Percentiles rank a stretch among this genome's conserved stretches.
phyloP scores from a whole-genome alignment of 768 basidiomycete genomes.

The Boletellus ananiceps region DNA sequence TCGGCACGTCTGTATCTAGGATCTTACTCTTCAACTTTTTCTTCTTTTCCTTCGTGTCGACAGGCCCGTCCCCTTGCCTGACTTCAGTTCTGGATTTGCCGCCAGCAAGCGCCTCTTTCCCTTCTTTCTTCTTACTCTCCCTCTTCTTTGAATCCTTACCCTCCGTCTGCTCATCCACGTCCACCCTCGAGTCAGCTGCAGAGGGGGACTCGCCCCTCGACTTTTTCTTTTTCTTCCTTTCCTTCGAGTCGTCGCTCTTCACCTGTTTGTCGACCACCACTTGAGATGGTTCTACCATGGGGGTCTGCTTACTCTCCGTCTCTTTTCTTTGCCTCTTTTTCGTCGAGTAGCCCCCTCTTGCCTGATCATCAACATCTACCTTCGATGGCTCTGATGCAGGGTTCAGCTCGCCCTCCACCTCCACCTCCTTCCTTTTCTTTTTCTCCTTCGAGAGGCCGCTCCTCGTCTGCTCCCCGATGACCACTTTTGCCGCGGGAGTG shows the following conservation, averaged over 20 bases:
- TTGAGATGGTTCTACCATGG: not conserved
- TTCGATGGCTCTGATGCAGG: not conserved
- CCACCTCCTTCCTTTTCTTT: not conserved
- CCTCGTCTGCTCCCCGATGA: too few relatives aligned
- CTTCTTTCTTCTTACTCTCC: not conserved
- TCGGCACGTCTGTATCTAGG: not conserved
- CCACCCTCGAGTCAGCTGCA: not conserved
- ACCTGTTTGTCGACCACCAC: not conserved
- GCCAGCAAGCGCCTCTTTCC: not conserved
- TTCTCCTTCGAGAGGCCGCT: not conserved
- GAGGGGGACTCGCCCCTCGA: constrained; percentile 9
- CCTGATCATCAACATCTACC: not conserved
- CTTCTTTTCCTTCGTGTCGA: constrained; percentile 4
- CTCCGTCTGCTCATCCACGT: not conserved
- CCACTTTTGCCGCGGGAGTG: too few relatives aligned
- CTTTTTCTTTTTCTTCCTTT: constrained; percentile 21
- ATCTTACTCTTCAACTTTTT: constrained; percentile 12
- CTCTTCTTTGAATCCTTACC: constrained; percentile 5
- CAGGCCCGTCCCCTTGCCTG: constrained; percentile 1
- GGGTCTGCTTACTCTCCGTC: not conserved
- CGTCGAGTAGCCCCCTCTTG: too few relatives aligned
- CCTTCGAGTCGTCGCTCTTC: constrained; percentile 3
- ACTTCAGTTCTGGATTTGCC: not conserved
- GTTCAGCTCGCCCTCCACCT: too few relatives aligned
- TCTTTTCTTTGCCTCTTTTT: not conserved